Evolutionary conservation across 306 rosid genomes (phyloP).

Genomic region (Dryas drummondii): DNA sequence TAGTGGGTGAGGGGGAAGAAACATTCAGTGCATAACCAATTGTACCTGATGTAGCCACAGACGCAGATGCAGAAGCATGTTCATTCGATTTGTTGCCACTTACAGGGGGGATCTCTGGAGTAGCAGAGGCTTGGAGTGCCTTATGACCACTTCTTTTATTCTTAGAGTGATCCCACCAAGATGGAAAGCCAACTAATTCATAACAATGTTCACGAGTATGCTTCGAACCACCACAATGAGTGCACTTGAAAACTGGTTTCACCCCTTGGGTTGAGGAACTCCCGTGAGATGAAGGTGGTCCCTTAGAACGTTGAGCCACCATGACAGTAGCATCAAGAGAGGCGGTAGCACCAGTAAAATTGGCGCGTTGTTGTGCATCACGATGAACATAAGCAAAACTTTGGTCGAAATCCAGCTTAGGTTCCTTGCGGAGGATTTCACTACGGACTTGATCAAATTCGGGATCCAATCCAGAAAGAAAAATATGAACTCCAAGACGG

Average conservation of each 20-base stretch:
- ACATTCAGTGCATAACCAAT: too few species aligned
- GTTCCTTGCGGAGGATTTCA: background rate
- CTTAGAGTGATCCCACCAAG: too few species aligned
- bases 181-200: background rate
- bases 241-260: background rate
- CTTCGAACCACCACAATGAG: background rate
- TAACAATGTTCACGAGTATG: conserved; percentile 1
- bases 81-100: too few species aligned
- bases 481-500: background rate
- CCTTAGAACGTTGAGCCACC: background rate
- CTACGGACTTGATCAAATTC: background rate
- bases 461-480: background rate
- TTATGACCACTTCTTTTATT: too few species aligned
- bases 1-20: too few species aligned
- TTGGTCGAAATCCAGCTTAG: background rate
- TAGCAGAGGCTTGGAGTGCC: too few species aligned
- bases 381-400: background rate
- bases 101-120: too few species aligned
- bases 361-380: background rate
- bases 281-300: background rate
- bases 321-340: background rate
- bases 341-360: background rate
- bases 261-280: background rate
- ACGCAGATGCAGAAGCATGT: too few species aligned
- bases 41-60: too few species aligned